Percentiles rank a stretch among this genome's conserved stretches.
Evolutionary conservation across 352 stramenopile species (phyloP).

Genomic region (Pythium catenulatum): DNA sequence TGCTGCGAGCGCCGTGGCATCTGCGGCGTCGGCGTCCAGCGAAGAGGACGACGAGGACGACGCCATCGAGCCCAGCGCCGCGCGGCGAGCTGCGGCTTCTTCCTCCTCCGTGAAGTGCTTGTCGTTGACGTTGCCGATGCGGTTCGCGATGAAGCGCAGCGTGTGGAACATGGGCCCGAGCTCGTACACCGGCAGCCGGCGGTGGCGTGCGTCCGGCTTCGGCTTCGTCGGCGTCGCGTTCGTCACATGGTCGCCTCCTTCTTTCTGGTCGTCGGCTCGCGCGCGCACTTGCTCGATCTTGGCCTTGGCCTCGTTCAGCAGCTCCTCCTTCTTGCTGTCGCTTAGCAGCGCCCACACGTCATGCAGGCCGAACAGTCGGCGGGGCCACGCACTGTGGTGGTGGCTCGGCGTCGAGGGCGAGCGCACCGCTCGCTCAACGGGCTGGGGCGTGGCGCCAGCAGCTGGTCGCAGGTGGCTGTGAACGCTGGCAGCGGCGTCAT

Average conservation of each 20-base stretch:
- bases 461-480: no score
- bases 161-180: constrained; percentile 6
- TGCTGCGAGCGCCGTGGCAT: no score
- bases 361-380: not conserved
- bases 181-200: not conserved
- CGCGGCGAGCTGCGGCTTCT: not conserved
- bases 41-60: not conserved
- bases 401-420: no score
- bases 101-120: not conserved
- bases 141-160: constrained; percentile 28
- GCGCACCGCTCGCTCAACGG: no score
- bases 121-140: constrained; percentile 12
- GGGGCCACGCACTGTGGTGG: not conserved
- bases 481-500: no score
- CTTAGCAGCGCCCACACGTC: constrained; percentile 1
- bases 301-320: not conserved
- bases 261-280: not conserved
- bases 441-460: no score
- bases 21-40: no score
- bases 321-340: not conserved
- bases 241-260: not conserved
- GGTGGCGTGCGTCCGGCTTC: no score
- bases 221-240: not conserved
- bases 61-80: not conserved
- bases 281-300: not conserved